These are phyloP conservation scores for Cerioporus squamosus DNA, from an alignment of 1,284 basidiomycete genomes.

Conservation along the genomic window DNA sequence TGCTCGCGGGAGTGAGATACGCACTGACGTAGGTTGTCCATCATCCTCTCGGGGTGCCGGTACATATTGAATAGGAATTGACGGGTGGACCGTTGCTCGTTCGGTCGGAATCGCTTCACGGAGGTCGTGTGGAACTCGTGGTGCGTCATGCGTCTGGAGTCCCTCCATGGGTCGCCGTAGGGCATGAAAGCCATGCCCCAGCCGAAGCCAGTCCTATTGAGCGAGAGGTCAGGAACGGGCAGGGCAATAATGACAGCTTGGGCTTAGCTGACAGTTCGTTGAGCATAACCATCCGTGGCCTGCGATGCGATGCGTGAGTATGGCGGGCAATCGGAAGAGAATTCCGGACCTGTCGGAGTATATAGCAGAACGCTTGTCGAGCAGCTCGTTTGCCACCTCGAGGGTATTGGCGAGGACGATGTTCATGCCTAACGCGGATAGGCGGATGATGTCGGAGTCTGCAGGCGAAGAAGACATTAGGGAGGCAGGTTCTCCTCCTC, in stretches of 20 bases:
- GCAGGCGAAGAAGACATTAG: neutral
- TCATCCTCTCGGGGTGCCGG: constrained; percentile 20
- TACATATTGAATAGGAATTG: constrained; percentile 39
- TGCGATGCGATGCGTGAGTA: constrained; percentile 31
- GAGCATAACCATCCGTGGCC: constrained; percentile 39
- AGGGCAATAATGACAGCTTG: neutral
- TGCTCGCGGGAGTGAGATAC: constrained; percentile 6
- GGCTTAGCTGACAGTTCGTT: constrained; percentile 35
- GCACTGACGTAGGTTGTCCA: constrained; percentile 32
- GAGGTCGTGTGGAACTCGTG: constrained; percentile 21
- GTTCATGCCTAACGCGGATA: constrained; percentile 32
- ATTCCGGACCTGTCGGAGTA: constrained; percentile 26
- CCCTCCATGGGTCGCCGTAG: constrained; percentile 47
- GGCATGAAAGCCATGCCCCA: constrained; percentile 39
- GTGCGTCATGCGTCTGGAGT: constrained; percentile 41
- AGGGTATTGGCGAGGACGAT: constrained; percentile 45
- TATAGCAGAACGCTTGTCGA: constrained; percentile 43
- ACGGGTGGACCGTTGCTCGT: constrained; percentile 30
- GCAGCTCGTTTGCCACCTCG: constrained; percentile 40
- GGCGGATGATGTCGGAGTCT: constrained; percentile 29
- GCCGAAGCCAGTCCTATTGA: constrained; percentile 43
- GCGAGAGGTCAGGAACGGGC: neutral
- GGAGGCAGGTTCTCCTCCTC: no score
- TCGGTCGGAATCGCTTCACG: constrained; percentile 17
- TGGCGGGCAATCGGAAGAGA: neutral